Evolutionary conservation across 1,284 basidiomycete species (phyloP), one percentile per base, ranked within the genome.

Genomic region (Heterobasidion annosum): DNA sequence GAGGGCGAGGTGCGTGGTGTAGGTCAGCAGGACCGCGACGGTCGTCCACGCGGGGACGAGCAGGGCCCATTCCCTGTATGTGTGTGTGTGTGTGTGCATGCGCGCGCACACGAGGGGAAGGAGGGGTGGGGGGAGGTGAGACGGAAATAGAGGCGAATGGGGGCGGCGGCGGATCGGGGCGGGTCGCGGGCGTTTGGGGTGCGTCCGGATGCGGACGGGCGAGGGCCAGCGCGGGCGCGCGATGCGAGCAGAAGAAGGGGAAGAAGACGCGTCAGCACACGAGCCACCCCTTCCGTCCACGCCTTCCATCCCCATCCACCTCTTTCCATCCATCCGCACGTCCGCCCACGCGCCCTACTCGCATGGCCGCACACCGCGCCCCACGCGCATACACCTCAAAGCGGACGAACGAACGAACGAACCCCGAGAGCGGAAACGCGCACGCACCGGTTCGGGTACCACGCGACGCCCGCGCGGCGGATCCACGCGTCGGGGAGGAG

Each of bases 401-500:
- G 40, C 16, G 40, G 16, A 43, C 40, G 40, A 7, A 25, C 12
- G 3, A 8, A 43, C 40, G 4, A 8, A 16, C 13, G 40, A 43
- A 7, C 40, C 6, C 5, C 25, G 25, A 25, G 25, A 25, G 25
- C 25, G 25, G 5, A 25, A 25, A 4, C 25, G 25, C 25, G 25
- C 25, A 25, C 25, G 25, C 57, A 91, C 92, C 91, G 76, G 64
- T 77, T 90, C n/a, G 92, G 92, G 67, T 93, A 92, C 91, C 91
- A 94, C 5, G 78, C 73, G 57, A 93, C 78, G 15, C 91, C 90
- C 13, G 82, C 65, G 64, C 70, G 72, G 51, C 78, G 59, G 54
- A 93, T 83, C 66, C 73, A 82, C 32, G 67, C 64, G 54, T 73
- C 68, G 2, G 80, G 80, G 15, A 76, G 66, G 57, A 80, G 65